Evolutionary conservation across 805 yeast genomes (phyloP), one percentile per base, ranked within the genome.

Genomic region (Yarrowia sp.): DNA sequence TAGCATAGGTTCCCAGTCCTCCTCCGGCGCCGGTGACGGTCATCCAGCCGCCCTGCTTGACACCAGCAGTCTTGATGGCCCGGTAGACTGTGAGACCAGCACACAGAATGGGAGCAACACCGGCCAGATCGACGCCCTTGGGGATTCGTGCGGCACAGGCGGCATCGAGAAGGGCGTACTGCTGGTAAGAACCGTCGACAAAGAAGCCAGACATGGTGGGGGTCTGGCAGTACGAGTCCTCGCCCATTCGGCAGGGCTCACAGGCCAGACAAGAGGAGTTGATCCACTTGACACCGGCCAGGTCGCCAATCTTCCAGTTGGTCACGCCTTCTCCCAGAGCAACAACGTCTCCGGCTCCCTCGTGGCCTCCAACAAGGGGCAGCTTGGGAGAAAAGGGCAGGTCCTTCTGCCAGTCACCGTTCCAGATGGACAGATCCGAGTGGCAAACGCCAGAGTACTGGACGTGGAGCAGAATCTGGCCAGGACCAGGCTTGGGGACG

Each of bases 401-500:
- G 81, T 91, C 97, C 75, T 96, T 96, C 77, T 89, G 86, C 93
- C 95, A 90, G 67, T 95, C 96, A 75, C 96, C 96, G 77, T 89
- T 86, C 93, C 95, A 90, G 67, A 95, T 96, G 82, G 91, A 97
- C 78, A 92, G 84, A 77, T 91, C 97, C 44, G 96, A 91, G 83
- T 92, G 97, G 81, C 97, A 91, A 68, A 91, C 96, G 79, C 97
- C 97, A 30, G 96, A 87, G 84, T 88, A 91, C 80, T 86, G 87
- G 78, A 92, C 87, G 78, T 91, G 87, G 80, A 92, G 82, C 78
- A 92, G 84, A 72, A 91, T 83, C 80, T 91, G 93, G 76, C 87
- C 88, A 68, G 91, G 80, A 76, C 85, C 88, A 73, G 96, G 96
- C 65, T 77, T 79, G 74, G 96, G 96, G 68, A 91, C 94, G 65